Conservation (phyloP, 441 rosid genomes). For the Biscutella laevigata region DNA sequence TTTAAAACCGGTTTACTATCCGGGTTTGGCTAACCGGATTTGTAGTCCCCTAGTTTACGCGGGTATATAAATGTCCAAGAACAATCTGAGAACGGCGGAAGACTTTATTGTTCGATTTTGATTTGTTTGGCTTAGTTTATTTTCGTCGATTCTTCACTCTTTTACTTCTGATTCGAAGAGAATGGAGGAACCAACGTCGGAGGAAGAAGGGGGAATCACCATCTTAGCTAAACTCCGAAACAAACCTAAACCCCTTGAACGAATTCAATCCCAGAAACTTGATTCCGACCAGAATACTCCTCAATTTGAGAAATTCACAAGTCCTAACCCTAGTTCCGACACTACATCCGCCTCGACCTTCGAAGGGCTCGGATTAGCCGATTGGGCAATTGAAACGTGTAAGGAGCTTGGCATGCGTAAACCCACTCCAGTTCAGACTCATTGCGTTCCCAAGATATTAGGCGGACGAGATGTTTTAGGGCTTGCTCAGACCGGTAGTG, state of each 20-base stretch:
- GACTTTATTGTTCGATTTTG: background rate
- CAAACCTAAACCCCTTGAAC: constrained; percentile 7
- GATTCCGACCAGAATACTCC: background rate
- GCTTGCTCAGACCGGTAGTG: constrained; percentile 86
- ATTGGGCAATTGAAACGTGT: constrained; percentile 75
- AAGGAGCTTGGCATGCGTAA: constrained; percentile 72
- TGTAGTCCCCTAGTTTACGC: constrained; percentile 13
- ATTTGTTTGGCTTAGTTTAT: too few relatives aligned
- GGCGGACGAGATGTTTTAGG: constrained; percentile 73
- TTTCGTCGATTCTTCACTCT: constrained; percentile 6
- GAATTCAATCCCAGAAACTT: constrained; percentile 15
- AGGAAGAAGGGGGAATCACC: constrained; percentile 41
- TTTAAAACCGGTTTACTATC: background rate
- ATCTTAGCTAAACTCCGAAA: constrained; percentile 50
- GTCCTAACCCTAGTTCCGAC: constrained; percentile 18
- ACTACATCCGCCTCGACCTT: constrained; percentile 27
- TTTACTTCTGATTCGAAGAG: background rate
- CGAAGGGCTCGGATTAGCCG: constrained; percentile 57
- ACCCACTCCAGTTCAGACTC: constrained; percentile 77
- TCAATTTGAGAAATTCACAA: constrained; percentile 36
- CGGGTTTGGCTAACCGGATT: constrained; percentile 13
- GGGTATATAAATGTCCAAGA: background rate
- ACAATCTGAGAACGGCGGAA: constrained; percentile 6
- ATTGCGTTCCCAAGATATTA: constrained; percentile 71
- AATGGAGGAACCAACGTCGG: constrained; percentile 23